Evolutionary conservation across 1,139 yeast species (phyloP).

Genomic region (Yarrowia galli): DNA sequence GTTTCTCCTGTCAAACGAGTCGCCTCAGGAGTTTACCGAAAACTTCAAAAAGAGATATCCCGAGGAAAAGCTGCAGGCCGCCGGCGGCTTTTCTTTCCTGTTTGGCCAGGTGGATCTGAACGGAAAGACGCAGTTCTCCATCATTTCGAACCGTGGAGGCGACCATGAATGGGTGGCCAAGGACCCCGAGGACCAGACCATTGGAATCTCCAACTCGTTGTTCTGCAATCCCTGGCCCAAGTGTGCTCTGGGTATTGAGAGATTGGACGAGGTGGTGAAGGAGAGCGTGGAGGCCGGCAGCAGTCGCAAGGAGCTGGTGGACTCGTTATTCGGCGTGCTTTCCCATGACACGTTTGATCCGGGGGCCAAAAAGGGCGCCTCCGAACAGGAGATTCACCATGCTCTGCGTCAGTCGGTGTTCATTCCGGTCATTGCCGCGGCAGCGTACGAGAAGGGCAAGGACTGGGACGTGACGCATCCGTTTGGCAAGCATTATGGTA

Average conservation of each 20-base stretch:
- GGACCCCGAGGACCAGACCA: slow-evolving; percentile 47
- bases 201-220: slow-evolving; percentile 71
- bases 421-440: slow-evolving; percentile 64
- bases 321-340: slow-evolving; percentile 62
- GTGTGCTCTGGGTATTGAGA: slow-evolving; percentile 59
- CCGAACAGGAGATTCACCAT: slow-evolving; percentile 47
- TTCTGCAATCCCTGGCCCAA: slow-evolving; percentile 76
- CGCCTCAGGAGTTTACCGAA: slow-evolving; percentile 58
- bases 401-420: slow-evolving; percentile 69
- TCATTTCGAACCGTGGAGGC: slow-evolving; percentile 49
- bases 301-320: slow-evolving; percentile 54
- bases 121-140: slow-evolving; percentile 47
- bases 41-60: slow-evolving; percentile 42
- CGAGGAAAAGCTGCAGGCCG: slow-evolving; percentile 52
- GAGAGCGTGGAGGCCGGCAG: slow-evolving; percentile 48
- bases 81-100: slow-evolving; percentile 86
- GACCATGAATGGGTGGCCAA: slow-evolving; percentile 39
- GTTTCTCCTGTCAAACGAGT: slow-evolving; percentile 57
- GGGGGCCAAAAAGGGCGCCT: slow-evolving; percentile 42
- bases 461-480: slow-evolving; percentile 40
- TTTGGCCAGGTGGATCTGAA: slow-evolving; percentile 63
- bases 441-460: slow-evolving; percentile 39
- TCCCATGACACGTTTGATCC: slow-evolving; percentile 55
- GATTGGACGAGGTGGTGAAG: slow-evolving; percentile 51
- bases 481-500: slow-evolving; percentile 73